These are phyloP conservation scores for Arthrobotrys sphaeroides DNA, from an alignment of 2,329 filamentous ascomycete genomes.

Conservation along the genomic window DNA sequence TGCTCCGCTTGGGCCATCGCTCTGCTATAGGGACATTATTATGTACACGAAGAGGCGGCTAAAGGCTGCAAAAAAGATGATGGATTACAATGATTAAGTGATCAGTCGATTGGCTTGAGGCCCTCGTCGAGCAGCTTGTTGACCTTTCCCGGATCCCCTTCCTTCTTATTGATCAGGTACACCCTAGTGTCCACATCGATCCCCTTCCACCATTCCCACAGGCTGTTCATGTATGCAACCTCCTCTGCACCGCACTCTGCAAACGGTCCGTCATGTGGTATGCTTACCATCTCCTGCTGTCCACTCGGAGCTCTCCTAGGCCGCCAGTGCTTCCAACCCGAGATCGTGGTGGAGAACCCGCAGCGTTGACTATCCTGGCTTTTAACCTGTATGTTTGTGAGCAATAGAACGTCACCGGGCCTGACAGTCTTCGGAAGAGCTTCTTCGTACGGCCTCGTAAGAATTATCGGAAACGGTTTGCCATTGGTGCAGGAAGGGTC, in stretches of 20 bases:
- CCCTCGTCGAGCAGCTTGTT: neutral
- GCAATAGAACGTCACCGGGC: slow-evolving; percentile 56
- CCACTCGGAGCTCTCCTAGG: slow-evolving; percentile 29
- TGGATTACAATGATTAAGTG: neutral
- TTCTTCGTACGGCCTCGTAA: slow-evolving; percentile 55
- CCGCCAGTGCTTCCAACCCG: slow-evolving; percentile 45
- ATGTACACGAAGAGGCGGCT: slow-evolving; percentile 6
- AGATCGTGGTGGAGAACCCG: slow-evolving; percentile 32
- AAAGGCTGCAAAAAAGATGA: no score
- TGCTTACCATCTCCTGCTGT: slow-evolving; percentile 25
- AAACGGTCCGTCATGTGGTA: slow-evolving; percentile 52
- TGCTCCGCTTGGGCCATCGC: no score
- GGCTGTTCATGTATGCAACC: slow-evolving; percentile 55
- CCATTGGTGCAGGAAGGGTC: slow-evolving; percentile 55
- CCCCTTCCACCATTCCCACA: slow-evolving; percentile 56
- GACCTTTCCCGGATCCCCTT: neutral
- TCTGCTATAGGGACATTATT: no score
- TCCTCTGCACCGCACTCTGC: slow-evolving; percentile 57
- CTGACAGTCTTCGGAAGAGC: slow-evolving; percentile 55
- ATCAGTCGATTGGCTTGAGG: neutral
- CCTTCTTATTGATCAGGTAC: slow-evolving; percentile 24
- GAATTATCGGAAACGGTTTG: slow-evolving; percentile 50
- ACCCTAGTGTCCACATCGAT: slow-evolving; percentile 46
- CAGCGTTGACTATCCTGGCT: slow-evolving; percentile 15
- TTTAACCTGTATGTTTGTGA: slow-evolving; percentile 56